These are phyloP conservation scores for Ophiostoma pallidulum DNA, from an alignment of 2,329 filamentous ascomycete genomes.

Conservation along the genomic window DNA sequence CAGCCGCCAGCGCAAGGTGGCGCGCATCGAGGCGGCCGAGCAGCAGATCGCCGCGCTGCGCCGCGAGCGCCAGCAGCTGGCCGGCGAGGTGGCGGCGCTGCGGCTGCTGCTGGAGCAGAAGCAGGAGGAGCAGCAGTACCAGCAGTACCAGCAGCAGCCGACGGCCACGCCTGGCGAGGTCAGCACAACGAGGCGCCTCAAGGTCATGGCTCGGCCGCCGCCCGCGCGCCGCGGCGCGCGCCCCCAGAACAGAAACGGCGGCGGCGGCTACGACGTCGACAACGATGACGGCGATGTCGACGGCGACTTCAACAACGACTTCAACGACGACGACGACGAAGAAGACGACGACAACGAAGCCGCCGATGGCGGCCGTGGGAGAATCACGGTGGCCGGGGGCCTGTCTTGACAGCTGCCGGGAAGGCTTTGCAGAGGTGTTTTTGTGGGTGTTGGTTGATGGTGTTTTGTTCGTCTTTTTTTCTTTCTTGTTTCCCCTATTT, in stretches of 20 bases:
- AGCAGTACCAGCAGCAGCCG: conserved; percentile 23
- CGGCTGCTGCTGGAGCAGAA: conserved; percentile 1
- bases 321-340: conserved; percentile 20
- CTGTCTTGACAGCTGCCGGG: not conserved
- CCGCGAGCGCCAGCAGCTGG: conserved; percentile 5
- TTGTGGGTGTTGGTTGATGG: not conserved
- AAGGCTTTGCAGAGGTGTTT: not conserved
- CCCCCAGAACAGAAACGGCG: too few relatives aligned
- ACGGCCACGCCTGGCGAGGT: too few relatives aligned
- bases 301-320: conserved; percentile 20
- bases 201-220: too few relatives aligned
- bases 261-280: conserved; percentile 23
- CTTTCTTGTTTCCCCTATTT: not conserved
- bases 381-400: not conserved
- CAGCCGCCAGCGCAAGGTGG: conserved; percentile 18
- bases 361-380: not conserved
- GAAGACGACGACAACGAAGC: conserved; percentile 16
- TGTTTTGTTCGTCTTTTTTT: not conserved
- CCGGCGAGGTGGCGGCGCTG: conserved; percentile 7
- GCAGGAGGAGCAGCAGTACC: not conserved
- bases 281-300: conserved; percentile 15
- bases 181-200: too few relatives aligned
- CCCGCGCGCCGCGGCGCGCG: too few relatives aligned
- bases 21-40: conserved; percentile 16
- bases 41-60: conserved; percentile 5